Base-by-base conservation (phyloP, 179 eudicot genomes). In the Spergularia azorica region DNA sequence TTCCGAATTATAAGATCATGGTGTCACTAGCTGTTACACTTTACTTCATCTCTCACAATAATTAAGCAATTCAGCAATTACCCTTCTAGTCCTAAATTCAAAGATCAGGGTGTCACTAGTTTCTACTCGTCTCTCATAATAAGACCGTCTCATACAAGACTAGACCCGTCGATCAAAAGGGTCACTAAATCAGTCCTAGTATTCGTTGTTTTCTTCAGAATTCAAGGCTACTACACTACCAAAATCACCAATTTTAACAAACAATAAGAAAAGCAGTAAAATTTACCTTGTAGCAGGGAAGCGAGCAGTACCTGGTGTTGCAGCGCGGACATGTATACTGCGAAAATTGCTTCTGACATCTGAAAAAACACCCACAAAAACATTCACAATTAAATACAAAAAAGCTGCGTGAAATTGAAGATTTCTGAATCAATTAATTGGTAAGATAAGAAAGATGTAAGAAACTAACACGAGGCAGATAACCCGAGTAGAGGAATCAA, bases 341-440 rank as follows among this genome's bases (percentile, higher is more conserved):
- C n/a, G 99, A 93, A 80, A 90, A 95, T 59, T 95, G 97, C 87
- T 95, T 95, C 67, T 93, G 84, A 56, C 97, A 95, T 76, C 98
- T 94, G 87, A 77, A 86, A 6, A 21, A 21, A 21, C 66, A 2
- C 16, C 56, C 6, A 32, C 4, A 20, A 15, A n/a, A 48, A 20
- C 17, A 50, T 32, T 38, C 10, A 11, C 6, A 18, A 48, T 71
- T 26, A 51, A 9, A 50, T 21, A 21, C 9, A 18, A 43, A 59
- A 9, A 63, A 18, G 58, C 4, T 16, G 10, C 20, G n/a, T 15
- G 3, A 8, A 9, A 73, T 9, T 8, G 56, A 52, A 6, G 38
- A 62, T 21, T 21, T 21, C 21, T 21, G 21, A 21, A 21, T 21
- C 21, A 21, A 21, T 21, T 9, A 61, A 9, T 20, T 7, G 5